Conservation (phyloP, 2,329 filamentous ascomycete species). For the Rosellinia necatrix region DNA sequence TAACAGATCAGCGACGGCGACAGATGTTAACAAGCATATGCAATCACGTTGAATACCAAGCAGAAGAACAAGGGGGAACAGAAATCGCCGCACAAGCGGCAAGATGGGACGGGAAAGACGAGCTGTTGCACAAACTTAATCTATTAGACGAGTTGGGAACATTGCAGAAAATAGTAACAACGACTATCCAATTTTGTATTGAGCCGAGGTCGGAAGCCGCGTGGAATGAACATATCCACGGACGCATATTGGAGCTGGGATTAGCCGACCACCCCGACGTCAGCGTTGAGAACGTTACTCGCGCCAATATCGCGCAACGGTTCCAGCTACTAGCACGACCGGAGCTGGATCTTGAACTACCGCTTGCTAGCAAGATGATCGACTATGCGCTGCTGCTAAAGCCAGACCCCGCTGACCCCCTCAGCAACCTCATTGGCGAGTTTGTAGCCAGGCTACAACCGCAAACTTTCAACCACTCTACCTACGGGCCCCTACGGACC, state of each 20-base stretch:
- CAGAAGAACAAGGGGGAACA: too few relatives aligned
- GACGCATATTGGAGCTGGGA: constrained; percentile 13
- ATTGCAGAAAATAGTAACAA: neutral
- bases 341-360: neutral
- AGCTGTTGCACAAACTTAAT: neutral
- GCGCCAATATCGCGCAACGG: constrained; percentile 11
- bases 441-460: neutral
- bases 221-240: constrained; percentile 13
- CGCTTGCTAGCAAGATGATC: neutral
- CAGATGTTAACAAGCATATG: neutral
- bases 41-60: neutral
- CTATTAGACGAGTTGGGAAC: constrained; percentile 1
- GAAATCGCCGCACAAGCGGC: too few relatives aligned
- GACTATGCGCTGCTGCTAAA: constrained; percentile 13
- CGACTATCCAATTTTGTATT: neutral
- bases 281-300: constrained; percentile 15
- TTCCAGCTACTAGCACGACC: neutral
- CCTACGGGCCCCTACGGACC: neutral
- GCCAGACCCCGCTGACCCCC: neutral
- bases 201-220: neutral
- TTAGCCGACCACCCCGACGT: neutral
- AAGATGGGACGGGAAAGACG: too few relatives aligned
- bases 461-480: constrained; percentile 9
- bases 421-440: neutral
- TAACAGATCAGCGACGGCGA: neutral